phyloP scores from a whole-genome alignment of 1,139 yeast genomes.

The Blastobotrys proliferans region DNA sequence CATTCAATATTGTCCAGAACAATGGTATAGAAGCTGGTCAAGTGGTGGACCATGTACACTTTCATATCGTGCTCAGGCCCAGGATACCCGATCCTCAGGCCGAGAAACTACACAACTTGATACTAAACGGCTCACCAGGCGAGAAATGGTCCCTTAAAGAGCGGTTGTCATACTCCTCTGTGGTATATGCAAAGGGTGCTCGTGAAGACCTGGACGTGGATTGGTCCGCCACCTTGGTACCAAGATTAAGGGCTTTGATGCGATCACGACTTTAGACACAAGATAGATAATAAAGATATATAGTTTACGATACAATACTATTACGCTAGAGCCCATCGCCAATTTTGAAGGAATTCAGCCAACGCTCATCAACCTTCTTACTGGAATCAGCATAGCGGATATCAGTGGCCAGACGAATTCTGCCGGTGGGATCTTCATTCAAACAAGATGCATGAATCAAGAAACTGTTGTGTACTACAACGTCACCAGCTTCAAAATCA shows the following conservation, averaged over 20 bases:
- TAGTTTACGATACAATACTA: too few relatives aligned
- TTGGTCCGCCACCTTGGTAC: constrained; percentile 22
- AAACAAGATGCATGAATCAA: not conserved
- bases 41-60: constrained; percentile 84
- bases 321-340: not conserved
- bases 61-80: constrained; percentile 48
- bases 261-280: too few relatives aligned
- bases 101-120: constrained; percentile 11
- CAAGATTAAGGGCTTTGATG: too few relatives aligned
- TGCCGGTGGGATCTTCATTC: not conserved
- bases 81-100: constrained; percentile 11
- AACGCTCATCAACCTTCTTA: not conserved
- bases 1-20: constrained; percentile 80
- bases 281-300: too few relatives aligned
- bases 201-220: constrained; percentile 31
- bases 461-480: not conserved
- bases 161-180: constrained; percentile 23
- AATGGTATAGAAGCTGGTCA: constrained; percentile 88
- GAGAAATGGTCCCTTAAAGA: constrained; percentile 14
- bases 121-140: constrained; percentile 11
- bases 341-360: not conserved
- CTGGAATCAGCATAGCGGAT: not conserved
- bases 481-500: not conserved
- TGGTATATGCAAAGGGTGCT: constrained; percentile 31
- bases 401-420: not conserved